Evolutionary conservation across 257 asterid species (phyloP).

Genomic region (Pogostemon cablin): DNA sequence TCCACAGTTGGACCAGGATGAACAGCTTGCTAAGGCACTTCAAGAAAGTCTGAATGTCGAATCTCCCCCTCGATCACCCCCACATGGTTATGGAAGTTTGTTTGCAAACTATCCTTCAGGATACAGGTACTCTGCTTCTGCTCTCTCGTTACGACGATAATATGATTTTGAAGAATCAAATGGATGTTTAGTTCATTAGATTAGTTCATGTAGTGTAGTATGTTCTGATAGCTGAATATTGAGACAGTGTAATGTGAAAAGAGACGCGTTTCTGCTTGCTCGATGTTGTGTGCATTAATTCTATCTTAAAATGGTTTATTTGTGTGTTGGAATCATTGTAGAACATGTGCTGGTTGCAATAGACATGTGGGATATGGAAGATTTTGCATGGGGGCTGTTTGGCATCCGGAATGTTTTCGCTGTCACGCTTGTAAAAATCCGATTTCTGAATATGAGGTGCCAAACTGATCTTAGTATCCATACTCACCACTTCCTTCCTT

Average conservation of each 20-base stretch:
- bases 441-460: constrained; percentile 77
- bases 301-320: too few relatives aligned
- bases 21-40: constrained; percentile 65
- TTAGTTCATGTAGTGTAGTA: neutral
- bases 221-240: too few relatives aligned
- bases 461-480: constrained; percentile 21
- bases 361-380: constrained; percentile 72
- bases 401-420: constrained; percentile 91
- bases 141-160: too few relatives aligned
- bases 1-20: constrained; percentile 62
- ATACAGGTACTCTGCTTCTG: constrained; percentile 44
- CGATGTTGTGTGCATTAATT: too few relatives aligned
- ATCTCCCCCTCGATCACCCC: constrained; percentile 53
- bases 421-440: constrained; percentile 69
- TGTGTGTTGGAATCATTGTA: constrained; percentile 20
- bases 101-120: constrained; percentile 53
- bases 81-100: constrained; percentile 48
- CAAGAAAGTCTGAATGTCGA: constrained; percentile 66
- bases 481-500: neutral
- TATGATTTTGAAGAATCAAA: too few relatives aligned
- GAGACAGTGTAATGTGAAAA: too few relatives aligned
- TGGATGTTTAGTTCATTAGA: neutral
- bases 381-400: constrained; percentile 68
- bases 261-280: too few relatives aligned
- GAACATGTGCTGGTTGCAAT: constrained; percentile 85